Percentiles rank a stretch among this genome's conserved stretches.
phyloP scores from a whole-genome alignment of 371 early-diverging fungal genomes.

The Haplosporangium sp. region DNA sequence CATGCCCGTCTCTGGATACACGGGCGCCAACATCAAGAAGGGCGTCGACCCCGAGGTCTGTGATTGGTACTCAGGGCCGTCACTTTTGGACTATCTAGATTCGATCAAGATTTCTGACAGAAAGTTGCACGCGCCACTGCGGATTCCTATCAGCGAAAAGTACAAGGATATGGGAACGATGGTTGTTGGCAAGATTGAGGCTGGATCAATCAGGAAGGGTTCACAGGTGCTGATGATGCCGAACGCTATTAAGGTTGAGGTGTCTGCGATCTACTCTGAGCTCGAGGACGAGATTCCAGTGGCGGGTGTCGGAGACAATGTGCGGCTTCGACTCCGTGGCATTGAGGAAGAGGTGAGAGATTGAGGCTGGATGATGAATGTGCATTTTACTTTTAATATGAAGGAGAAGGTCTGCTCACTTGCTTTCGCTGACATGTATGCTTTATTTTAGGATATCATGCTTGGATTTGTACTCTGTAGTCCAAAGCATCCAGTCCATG shows the following conservation, averaged over 20 bases:
- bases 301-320: conserved; percentile 92
- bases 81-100: conserved; percentile 91
- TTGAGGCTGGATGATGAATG: not conserved
- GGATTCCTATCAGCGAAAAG: conserved; percentile 65
- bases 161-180: conserved; percentile 31
- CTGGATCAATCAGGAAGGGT: conserved; percentile 89
- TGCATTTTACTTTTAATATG: not conserved
- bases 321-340: conserved; percentile 87
- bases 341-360: conserved; percentile 84
- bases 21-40: conserved; percentile 96
- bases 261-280: conserved; percentile 81
- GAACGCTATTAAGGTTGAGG: conserved; percentile 83
- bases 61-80: conserved; percentile 89
- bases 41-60: conserved; percentile 69
- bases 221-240: conserved; percentile 91
- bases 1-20: conserved; percentile 97
- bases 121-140: conserved; percentile 31
- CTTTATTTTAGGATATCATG: conserved; percentile 65
- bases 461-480: conserved; percentile 90
- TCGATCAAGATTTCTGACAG: conserved; percentile 76
- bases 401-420: no score
- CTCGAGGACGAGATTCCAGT: conserved; percentile 83
- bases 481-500: conserved; percentile 79
- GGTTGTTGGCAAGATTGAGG: conserved; percentile 90
- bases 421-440: no score